Percentiles rank a stretch among this genome's conserved stretches.
Evolutionary conservation across 164 flowering plant genomes (phyloP).

Genomic region (Akebia trifoliata): DNA sequence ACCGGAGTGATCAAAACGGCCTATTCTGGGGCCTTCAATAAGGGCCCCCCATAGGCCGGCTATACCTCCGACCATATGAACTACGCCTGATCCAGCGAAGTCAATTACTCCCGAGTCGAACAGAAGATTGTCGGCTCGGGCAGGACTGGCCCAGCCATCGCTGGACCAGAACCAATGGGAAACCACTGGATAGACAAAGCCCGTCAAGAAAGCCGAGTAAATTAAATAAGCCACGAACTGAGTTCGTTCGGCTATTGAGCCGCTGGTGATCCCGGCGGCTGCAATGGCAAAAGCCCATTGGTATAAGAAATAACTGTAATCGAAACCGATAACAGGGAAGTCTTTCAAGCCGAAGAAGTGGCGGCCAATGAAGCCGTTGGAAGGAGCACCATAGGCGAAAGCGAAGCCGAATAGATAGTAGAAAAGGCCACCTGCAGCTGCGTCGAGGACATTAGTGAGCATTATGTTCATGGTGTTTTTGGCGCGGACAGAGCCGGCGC

Average conservation of each 20-base stretch:
- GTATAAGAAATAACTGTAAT: constrained; percentile 50
- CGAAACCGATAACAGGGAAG: constrained; percentile 30
- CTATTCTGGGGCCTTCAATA: constrained; percentile 72
- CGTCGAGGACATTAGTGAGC: constrained; percentile 50
- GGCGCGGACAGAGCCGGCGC: constrained; percentile 55
- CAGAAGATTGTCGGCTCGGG: constrained; percentile 21
- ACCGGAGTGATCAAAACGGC: constrained; percentile 52
- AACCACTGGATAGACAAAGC: constrained; percentile 71
- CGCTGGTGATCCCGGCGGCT: constrained; percentile 80
- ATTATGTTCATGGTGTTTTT: constrained; percentile 50
- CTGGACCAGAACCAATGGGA: constrained; percentile 78
- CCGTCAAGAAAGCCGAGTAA: constrained; percentile 63
- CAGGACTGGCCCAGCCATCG: constrained; percentile 72
- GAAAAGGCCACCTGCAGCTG: constrained; percentile 42
- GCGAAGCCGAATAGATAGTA: constrained; percentile 47
- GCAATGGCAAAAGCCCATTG: constrained; percentile 90
- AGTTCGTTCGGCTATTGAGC: constrained; percentile 75
- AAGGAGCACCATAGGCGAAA: constrained; percentile 38
- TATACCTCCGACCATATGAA: constrained; percentile 70
- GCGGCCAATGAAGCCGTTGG: constrained; percentile 33
- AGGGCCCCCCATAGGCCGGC: constrained; percentile 77
- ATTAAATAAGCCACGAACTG: constrained; percentile 72
- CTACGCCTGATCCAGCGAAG: constrained; percentile 74
- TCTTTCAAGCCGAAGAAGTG: constrained; percentile 52
- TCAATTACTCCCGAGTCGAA: constrained; percentile 66